Base-by-base conservation (phyloP, 208 protist species). In the Crithidia fasciculata region DNA sequence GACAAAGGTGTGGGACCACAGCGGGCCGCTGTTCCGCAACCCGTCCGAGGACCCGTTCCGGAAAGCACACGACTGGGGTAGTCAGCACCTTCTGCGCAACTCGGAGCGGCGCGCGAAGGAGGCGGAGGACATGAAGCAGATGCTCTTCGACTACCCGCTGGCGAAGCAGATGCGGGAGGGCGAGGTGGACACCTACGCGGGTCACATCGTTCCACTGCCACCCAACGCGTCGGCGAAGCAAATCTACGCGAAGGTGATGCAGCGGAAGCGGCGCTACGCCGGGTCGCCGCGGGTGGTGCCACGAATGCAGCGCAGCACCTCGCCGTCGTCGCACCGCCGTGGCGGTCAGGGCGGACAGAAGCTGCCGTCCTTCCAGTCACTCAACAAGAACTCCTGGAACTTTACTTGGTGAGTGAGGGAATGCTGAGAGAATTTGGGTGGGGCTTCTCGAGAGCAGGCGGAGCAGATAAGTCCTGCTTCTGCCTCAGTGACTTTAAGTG, bases 331-430 rank as follows among this genome's bases (percentile, higher is more conserved):
- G 62, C 52, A 39, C 15, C 62, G 53, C 28, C 9, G 70, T 62
- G 12, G 56, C 72, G 36, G 54, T 65, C 36, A 9, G 4, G 47
- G 69, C 16, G 54, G 66, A 8, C 57, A 54, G 19, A 13, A 65
- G 44, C 80, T 83, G 18, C 83, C 85, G 16, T 72, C 76, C 16
- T 96, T 94, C 70, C 74, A 81, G 52, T 86, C 85, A 0, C 84
- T 94, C 56, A 87, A 86, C 74, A 89, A 84, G 68, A 85, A 92
- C 64, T 80, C 89, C 37, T 96, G 91, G 91, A 96, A 96, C 70
- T 90, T 96, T n/a, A 89, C 83, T 4, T 96, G 91, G 91, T 96
- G 70, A 45, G 45, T 0, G 2, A 49, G 45, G 0, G 12, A 13
- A 0, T 15, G 50, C 15, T 6, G 0, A 7, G 50, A 12, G 50